Evolutionary conservation across 2,329 filamentous ascomycete species (phyloP).

Genomic region (Epichloe brachyelytri): DNA sequence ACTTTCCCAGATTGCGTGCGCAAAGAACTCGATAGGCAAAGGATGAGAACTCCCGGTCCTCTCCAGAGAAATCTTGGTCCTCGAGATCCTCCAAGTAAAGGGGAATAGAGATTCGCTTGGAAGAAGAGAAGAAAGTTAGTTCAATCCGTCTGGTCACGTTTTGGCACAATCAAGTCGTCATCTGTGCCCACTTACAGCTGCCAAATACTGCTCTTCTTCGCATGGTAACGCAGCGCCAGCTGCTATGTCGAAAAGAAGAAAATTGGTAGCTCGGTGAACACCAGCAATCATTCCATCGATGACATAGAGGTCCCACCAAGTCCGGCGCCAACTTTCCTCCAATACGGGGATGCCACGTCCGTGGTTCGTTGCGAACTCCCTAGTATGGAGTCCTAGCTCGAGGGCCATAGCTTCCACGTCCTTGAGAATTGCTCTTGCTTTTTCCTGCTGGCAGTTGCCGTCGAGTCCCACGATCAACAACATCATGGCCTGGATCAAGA

Average conservation of each 20-base stretch:
- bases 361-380: constrained; percentile 50
- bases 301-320: constrained; percentile 81
- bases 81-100: constrained; percentile 64
- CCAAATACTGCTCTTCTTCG: constrained; percentile 61
- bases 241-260: constrained; percentile 52
- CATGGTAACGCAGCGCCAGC: constrained; percentile 66
- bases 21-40: constrained; percentile 77
- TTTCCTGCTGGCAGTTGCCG: constrained; percentile 57
- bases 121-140: constrained; percentile 2
- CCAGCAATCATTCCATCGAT: constrained; percentile 76
- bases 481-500: constrained; percentile 64
- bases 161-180: background rate
- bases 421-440: constrained; percentile 52
- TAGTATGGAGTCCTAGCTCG: constrained; percentile 62
- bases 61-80: constrained; percentile 57
- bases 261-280: constrained; percentile 59
- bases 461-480: constrained; percentile 68
- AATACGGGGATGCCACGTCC: constrained; percentile 52
- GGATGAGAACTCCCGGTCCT: constrained; percentile 63
- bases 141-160: background rate
- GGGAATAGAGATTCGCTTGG: constrained; percentile 43
- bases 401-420: constrained; percentile 60
- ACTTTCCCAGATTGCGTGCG: constrained; percentile 62
- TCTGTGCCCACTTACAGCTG: constrained; percentile 32
- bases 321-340: constrained; percentile 75